Base-by-base conservation (phyloP, 345 rosid species). In the Triadica sebifera region DNA sequence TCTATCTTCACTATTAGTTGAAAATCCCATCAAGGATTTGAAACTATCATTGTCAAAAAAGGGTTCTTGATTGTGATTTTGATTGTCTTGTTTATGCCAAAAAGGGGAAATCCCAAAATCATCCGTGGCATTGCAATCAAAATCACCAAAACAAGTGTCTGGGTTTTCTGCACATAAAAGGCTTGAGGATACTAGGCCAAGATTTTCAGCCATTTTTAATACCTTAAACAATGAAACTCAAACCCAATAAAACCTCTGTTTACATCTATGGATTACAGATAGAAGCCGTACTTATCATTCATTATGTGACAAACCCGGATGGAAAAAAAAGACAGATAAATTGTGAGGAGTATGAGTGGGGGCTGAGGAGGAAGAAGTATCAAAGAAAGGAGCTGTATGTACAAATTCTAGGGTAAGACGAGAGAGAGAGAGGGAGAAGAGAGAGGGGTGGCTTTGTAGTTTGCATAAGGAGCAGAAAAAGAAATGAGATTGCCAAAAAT, bases 181-280 rank as follows among this genome's bases (percentile, higher is more conserved):
- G n/a, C n/a, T n/a, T n/a, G n/a, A n/a, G n/a, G n/a, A n/a, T n/a
- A n/a, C n/a, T n/a, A n/a, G n/a, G 61, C 61, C 61, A 20, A 57
- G 60, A 68, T 68, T 68, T 51, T 68, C 60, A 47, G 43, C 72
- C 72, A 68, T 68, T 68, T 50, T 50, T 19, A n/a, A 67, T 3
- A n/a, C n/a, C n/a, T n/a, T n/a, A n/a, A n/a, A n/a, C n/a, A n/a
- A n/a, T n/a, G n/a, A n/a, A n/a, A 29, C 57, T 34, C 16, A 51
- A 51, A 34, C 72, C 60, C 72, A 68, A 68, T 4, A 46, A 68
- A 50, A 51, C 16, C 58, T 68, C 71, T 29, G 61, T 1, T 49
- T 51, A 0, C 0, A 4, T 51, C 57, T 7, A 52, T 19, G 41
- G 25, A 13, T 47, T 47, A 51, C 8, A 67, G 13, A 49, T 29